Evolutionary conservation across 495 filamentous ascomycete species (phyloP).

Genomic region (Aspergillus ellipticus): DNA sequence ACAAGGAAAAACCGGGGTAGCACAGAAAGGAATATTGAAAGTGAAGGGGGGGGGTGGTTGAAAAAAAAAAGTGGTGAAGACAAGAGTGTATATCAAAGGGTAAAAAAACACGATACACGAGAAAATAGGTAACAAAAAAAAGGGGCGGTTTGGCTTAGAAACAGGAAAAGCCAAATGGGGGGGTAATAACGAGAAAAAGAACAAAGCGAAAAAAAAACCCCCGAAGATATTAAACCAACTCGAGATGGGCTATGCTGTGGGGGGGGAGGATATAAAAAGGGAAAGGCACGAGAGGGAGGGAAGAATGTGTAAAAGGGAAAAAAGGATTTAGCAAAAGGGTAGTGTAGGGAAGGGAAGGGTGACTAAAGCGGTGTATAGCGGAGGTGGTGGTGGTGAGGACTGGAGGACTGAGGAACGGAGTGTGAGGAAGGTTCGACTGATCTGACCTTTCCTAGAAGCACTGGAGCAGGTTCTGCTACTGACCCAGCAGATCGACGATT

Average conservation of each 20-base stretch:
- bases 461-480: conserved; percentile 14
- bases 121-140: conserved; percentile 1
- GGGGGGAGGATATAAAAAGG: conserved; percentile 1
- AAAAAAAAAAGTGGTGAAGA: not conserved
- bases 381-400: not conserved
- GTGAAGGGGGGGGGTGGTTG: not conserved
- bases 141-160: not conserved
- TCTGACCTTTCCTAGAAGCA: conserved; percentile 25
- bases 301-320: conserved; percentile 7
- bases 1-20: not conserved
- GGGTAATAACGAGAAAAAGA: not conserved
- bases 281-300: not conserved
- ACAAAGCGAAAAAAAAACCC: not conserved
- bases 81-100: conserved; percentile 4
- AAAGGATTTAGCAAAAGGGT: conserved; percentile 5
- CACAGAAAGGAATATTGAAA: not conserved
- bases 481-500: conserved; percentile 31
- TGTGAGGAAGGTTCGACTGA: conserved; percentile 21
- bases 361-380: conserved; percentile 23
- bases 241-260: not conserved
- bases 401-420: conserved; percentile 14
- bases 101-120: conserved; percentile 1
- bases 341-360: conserved; percentile 7
- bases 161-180: not conserved
- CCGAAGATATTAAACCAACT: not conserved